Evolutionary conservation across 805 yeast genomes (phyloP).

Genomic region (Teunomyces panamensis): DNA sequence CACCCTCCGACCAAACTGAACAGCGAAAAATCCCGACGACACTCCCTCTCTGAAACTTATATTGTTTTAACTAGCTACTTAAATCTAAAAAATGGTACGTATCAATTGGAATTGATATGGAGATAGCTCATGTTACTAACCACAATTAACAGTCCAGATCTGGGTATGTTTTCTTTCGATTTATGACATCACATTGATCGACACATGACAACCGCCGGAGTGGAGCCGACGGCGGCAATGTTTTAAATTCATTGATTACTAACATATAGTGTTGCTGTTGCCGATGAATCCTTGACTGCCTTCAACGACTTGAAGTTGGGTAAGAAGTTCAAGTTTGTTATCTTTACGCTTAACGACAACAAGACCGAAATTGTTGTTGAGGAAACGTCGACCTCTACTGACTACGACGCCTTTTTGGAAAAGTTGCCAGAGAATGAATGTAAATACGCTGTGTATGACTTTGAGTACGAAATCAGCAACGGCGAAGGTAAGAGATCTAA

Average conservation of each 20-base stretch:
- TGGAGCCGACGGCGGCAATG: neutral
- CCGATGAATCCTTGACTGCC: slow-evolving; percentile 86
- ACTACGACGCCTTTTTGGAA: slow-evolving; percentile 83
- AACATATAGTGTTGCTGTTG: slow-evolving; percentile 41
- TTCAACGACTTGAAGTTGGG: slow-evolving; percentile 96
- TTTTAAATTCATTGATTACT: slow-evolving; percentile 10
- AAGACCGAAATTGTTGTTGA: slow-evolving; percentile 92
- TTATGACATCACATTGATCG: neutral
- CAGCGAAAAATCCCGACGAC: slow-evolving; percentile 4
- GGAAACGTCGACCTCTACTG: slow-evolving; percentile 68
- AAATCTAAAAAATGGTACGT: slow-evolving; percentile 5
- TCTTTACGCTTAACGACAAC: slow-evolving; percentile 75
- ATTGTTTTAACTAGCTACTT: neutral
- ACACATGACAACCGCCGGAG: neutral
- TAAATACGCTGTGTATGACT: slow-evolving; percentile 94
- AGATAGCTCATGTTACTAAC: slow-evolving; percentile 9
- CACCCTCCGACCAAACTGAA: slow-evolving; percentile 3
- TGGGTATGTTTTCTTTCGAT: slow-evolving; percentile 10
- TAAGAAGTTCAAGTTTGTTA: slow-evolving; percentile 79
- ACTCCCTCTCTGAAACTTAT: slow-evolving; percentile 1
- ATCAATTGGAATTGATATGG: neutral
- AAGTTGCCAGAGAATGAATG: slow-evolving; percentile 94
- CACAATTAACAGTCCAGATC: slow-evolving; percentile 12
- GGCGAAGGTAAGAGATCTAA: slow-evolving; percentile 94
- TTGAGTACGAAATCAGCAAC: slow-evolving; percentile 84